Conservation (phyloP, 306 rosid species). For the Castanospermum australe region DNA sequence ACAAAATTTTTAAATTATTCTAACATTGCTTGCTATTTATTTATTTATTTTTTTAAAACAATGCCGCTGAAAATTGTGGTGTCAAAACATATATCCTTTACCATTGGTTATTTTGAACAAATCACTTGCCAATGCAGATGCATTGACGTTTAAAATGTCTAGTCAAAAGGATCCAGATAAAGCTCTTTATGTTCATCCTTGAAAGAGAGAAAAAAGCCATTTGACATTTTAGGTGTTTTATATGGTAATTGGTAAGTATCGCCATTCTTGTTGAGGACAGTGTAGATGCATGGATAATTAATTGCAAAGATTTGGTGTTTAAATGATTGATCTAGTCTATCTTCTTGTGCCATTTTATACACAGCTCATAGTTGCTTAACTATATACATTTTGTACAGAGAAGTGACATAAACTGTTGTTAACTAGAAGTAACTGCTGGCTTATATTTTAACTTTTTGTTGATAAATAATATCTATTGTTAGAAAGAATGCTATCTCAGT, state of each 20-base stretch:
- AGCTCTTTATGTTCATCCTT: slow-evolving; percentile 36
- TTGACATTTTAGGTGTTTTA: slow-evolving; percentile 37
- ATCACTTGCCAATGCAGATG: slow-evolving; percentile 37
- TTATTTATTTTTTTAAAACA: not conserved
- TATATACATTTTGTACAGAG: not conserved
- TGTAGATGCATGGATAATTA: not conserved
- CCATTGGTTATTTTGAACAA: slow-evolving; percentile 6
- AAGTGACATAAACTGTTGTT: not conserved
- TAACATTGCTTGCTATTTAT: not conserved
- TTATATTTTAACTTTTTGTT: not conserved
- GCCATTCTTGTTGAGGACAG: not conserved
- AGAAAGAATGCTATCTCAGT: not conserved
- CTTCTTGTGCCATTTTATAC: not conserved
- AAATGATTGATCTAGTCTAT: not conserved
- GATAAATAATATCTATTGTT: not conserved
- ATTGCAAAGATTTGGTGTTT: not conserved
- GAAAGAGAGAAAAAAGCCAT: slow-evolving; percentile 44
- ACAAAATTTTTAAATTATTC: too few species aligned
- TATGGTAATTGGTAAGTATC: slow-evolving; percentile 44
- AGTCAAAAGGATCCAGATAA: slow-evolving; percentile 37
- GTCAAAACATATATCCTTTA: too few species aligned
- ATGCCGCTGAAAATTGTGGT: not conserved
- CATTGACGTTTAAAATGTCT: slow-evolving; percentile 35
- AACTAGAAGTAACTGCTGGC: not conserved
- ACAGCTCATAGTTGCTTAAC: not conserved